Percentiles rank a stretch among this genome's conserved stretches.
Conservation (phyloP, 2,329 filamentous ascomycete genomes). For the Cryphonectria naterciae region DNA sequence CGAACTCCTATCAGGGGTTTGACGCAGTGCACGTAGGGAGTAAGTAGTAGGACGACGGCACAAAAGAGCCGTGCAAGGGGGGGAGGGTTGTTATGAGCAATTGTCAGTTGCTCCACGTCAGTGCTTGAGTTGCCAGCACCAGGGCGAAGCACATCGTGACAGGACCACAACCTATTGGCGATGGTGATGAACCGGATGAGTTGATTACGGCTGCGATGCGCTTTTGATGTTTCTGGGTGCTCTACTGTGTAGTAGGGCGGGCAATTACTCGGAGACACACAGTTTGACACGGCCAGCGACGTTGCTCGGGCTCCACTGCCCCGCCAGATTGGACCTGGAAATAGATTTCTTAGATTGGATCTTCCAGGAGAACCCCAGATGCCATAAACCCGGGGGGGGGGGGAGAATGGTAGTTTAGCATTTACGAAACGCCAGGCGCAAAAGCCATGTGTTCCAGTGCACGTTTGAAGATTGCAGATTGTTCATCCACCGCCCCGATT, state of each 20-base stretch:
- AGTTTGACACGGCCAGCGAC: neutral
- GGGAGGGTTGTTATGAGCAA: neutral
- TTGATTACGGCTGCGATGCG: neutral
- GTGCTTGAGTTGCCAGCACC: neutral
- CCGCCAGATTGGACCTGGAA: slow-evolving; percentile 23
- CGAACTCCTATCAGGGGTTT: slow-evolving; percentile 17
- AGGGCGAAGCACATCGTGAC: neutral
- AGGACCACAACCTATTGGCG: neutral
- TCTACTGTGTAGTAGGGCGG: neutral
- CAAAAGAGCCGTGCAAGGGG: slow-evolving; percentile 6
- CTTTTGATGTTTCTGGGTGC: slow-evolving; percentile 4
- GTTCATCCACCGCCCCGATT: neutral
- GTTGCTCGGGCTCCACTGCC: slow-evolving; percentile 20
- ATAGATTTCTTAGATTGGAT: slow-evolving; percentile 29
- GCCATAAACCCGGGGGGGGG: neutral
- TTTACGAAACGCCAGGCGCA: slow-evolving; percentile 17
- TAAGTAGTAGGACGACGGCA: slow-evolving; percentile 6
- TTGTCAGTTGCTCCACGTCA: neutral
- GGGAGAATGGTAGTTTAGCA: slow-evolving; percentile 13
- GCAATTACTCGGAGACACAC: slow-evolving; percentile 8
- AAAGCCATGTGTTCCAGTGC: slow-evolving; percentile 12
- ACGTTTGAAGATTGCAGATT: slow-evolving; percentile 14
- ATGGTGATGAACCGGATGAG: neutral
- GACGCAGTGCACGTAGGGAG: slow-evolving; percentile 9
- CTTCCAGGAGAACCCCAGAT: slow-evolving; percentile 22